These are phyloP conservation scores for Colletotrichum acutatum DNA, from an alignment of 2,329 filamentous ascomycete genomes.

Conservation along the genomic window DNA sequence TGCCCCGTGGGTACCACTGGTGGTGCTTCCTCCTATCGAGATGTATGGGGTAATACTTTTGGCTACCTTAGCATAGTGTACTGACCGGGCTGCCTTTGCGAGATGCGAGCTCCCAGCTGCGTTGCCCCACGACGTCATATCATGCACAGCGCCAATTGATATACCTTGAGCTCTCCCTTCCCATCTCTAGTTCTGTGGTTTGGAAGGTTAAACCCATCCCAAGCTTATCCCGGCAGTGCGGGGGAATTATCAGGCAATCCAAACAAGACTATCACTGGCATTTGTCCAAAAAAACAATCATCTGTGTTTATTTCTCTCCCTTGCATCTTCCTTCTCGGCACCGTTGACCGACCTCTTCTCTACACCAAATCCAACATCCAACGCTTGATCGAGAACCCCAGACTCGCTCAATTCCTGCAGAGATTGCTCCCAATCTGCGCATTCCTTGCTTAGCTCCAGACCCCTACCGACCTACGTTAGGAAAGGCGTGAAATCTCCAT, in stretches of 20 bases:
- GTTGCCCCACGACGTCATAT: conserved; percentile 35
- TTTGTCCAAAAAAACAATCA: background rate
- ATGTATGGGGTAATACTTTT: background rate
- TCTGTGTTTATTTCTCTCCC: background rate
- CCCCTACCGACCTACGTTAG: conserved; percentile 34
- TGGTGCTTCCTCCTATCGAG: background rate
- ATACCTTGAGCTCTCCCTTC: conserved; percentile 26
- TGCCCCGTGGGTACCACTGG: background rate
- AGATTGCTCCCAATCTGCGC: conserved; percentile 33
- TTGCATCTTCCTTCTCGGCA: background rate
- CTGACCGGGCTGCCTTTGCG: background rate
- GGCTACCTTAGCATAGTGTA: background rate
- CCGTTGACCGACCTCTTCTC: background rate
- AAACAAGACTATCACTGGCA: background rate
- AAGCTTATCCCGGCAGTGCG: conserved; percentile 25
- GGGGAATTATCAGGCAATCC: conserved; percentile 6
- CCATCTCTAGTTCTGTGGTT: background rate
- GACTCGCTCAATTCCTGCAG: conserved; percentile 25
- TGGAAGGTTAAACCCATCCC: conserved; percentile 17
- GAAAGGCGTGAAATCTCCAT: conserved; percentile 25
- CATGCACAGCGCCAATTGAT: conserved; percentile 14
- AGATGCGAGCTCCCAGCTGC: conserved; percentile 12
- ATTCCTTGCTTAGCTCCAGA: conserved; percentile 33
- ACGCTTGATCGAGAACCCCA: conserved; percentile 21
- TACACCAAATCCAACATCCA: conserved; percentile 11